Conservation (phyloP, 2,329 filamentous ascomycete genomes). For the Epichloe sp. region DNA sequence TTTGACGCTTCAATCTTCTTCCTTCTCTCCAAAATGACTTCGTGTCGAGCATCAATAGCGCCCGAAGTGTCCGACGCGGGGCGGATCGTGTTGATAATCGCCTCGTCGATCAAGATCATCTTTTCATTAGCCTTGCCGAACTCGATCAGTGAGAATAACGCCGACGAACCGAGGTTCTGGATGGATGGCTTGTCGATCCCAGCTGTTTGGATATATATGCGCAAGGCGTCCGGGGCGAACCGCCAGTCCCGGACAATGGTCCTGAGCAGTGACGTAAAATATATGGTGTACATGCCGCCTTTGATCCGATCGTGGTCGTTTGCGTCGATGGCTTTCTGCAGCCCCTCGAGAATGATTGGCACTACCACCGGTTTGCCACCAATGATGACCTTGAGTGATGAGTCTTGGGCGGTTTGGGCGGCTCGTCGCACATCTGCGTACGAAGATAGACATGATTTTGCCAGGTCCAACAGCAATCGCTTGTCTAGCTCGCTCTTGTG, state of each 20-base stretch:
- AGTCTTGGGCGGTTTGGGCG: slow-evolving; percentile 84
- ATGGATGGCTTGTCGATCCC: slow-evolving; percentile 90
- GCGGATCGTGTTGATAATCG: slow-evolving; percentile 56
- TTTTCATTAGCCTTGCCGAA: slow-evolving; percentile 82
- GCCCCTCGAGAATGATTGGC: slow-evolving; percentile 65
- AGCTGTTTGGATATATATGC: slow-evolving; percentile 78
- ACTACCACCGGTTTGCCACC: slow-evolving; percentile 83
- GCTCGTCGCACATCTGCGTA: slow-evolving; percentile 95
- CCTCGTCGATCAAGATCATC: slow-evolving; percentile 68
- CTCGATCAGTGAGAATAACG: slow-evolving; percentile 76
- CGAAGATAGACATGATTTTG: slow-evolving; percentile 75
- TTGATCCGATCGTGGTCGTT: slow-evolving; percentile 88
- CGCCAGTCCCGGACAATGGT: slow-evolving; percentile 88
- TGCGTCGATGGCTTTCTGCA: slow-evolving; percentile 64
- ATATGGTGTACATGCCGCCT: slow-evolving; percentile 78
- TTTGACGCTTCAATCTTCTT: slow-evolving; percentile 74
- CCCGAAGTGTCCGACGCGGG: slow-evolving; percentile 51
- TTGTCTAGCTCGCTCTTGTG: slow-evolving; percentile 87
- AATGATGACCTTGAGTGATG: slow-evolving; percentile 80
- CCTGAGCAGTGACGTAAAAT: slow-evolving; percentile 80
- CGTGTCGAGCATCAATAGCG: slow-evolving; percentile 45
- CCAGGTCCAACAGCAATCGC: slow-evolving; percentile 69
- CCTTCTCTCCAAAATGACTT: slow-evolving; percentile 63
- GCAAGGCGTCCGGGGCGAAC: slow-evolving; percentile 80
- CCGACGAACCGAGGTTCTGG: slow-evolving; percentile 71